phyloP scores from a whole-genome alignment of 257 asterid species.

The Ajuga chamaepitys region DNA sequence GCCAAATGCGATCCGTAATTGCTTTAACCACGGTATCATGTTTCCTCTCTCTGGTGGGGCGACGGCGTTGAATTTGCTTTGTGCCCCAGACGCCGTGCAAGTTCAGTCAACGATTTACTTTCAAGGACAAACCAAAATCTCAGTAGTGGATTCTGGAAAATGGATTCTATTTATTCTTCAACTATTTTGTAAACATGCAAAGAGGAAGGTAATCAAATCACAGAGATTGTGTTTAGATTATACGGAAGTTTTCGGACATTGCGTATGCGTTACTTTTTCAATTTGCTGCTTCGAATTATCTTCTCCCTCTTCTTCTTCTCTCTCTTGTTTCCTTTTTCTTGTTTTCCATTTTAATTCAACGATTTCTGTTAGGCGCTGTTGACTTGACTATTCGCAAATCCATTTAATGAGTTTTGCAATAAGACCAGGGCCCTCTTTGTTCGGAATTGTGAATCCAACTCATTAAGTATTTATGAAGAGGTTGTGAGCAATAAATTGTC shows the following conservation, averaged over 20 bases:
- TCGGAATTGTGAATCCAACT: too few species aligned
- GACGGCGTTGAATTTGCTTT: not conserved
- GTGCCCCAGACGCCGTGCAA: slow-evolving; percentile 15
- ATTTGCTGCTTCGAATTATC: not conserved
- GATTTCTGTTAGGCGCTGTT: not conserved
- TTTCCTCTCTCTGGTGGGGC: slow-evolving; percentile 4
- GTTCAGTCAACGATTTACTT: slow-evolving; percentile 9
- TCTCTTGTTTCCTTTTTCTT: too few species aligned
- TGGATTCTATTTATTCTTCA: not conserved
- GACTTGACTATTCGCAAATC: too few species aligned
- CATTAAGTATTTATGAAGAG: too few species aligned
- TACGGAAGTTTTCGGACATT: slow-evolving; percentile 4
- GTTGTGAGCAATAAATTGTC: too few species aligned
- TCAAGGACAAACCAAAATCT: not conserved
- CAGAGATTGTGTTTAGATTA: not conserved
- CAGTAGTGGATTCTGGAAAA: slow-evolving; percentile 5
- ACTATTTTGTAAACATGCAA: not conserved
- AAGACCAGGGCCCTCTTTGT: too few species aligned
- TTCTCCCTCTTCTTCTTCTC: slow-evolving; percentile 14
- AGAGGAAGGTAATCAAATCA: not conserved
- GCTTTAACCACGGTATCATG: slow-evolving; percentile 66
- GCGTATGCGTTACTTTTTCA: slow-evolving; percentile 4
- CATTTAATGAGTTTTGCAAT: too few species aligned
- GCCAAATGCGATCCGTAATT: slow-evolving; percentile 74
- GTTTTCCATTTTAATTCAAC: slow-evolving; percentile 6